Conservation (phyloP, 345 rosid species). For the Isatis tinctoria region DNA sequence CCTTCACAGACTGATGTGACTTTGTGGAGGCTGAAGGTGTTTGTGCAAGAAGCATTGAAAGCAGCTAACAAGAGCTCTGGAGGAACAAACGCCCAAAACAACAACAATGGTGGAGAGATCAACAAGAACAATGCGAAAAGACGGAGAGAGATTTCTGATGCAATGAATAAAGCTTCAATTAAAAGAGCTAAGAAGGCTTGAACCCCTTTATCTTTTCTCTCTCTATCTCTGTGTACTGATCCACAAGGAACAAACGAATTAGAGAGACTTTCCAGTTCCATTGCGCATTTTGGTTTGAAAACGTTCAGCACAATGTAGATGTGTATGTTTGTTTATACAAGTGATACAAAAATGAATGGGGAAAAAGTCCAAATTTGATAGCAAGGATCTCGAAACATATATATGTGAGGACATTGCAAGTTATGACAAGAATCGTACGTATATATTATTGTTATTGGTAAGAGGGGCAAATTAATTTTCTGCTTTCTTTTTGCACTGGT, state of each 20-base stretch:
- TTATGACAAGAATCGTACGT: too few species aligned
- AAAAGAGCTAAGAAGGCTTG: constrained; percentile 46
- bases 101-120: constrained; percentile 29
- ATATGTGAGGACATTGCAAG: too few species aligned
- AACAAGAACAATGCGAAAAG: constrained; percentile 44
- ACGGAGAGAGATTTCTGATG: constrained; percentile 48
- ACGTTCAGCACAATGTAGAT: background rate
- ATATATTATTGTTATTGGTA: too few species aligned
- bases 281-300: background rate
- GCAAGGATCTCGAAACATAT: too few species aligned
- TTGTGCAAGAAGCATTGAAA: constrained; percentile 61
- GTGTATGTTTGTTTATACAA: background rate
- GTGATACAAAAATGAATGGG: background rate
- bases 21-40: constrained; percentile 71
- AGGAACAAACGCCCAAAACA: constrained; percentile 38
- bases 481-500: too few species aligned
- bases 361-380: too few species aligned
- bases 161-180: constrained; percentile 42
- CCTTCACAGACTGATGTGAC: constrained; percentile 53
- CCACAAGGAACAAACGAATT: constrained; percentile 1
- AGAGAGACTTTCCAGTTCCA: background rate
- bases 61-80: constrained; percentile 37
- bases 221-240: background rate
- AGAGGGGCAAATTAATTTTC: too few species aligned
- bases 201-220: background rate